These are phyloP conservation scores for Bryoglossum gracile DNA, from an alignment of 495 filamentous ascomycete species.

Conservation along the genomic window DNA sequence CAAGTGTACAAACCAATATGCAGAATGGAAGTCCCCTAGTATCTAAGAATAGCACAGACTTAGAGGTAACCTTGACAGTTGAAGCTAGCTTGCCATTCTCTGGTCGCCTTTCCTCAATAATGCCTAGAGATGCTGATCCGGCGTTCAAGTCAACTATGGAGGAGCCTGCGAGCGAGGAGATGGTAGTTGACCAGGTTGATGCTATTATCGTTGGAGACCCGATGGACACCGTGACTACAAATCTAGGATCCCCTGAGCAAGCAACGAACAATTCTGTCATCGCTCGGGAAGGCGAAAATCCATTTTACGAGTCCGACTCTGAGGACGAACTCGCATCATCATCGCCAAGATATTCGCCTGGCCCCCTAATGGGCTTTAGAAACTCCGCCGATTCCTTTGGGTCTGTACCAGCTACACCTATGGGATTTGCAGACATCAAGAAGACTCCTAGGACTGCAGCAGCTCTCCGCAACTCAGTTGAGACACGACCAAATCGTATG, in stretches of 20 bases:
- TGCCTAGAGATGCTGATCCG: conserved; percentile 42
- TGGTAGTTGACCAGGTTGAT: conserved; percentile 29
- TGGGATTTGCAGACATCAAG: conserved; percentile 3
- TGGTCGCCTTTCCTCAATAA: conserved; percentile 43
- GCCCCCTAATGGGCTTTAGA: conserved; percentile 10
- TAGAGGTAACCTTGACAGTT: background rate
- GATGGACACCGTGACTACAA: conserved; percentile 22
- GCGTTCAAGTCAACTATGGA: conserved; percentile 22
- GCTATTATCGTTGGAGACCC: conserved; percentile 12
- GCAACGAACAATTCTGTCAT: conserved; percentile 26
- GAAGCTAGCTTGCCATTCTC: conserved; percentile 30
- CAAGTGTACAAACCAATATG: background rate
- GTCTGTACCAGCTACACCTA: conserved; percentile 14
- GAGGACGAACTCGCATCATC: conserved; percentile 45
- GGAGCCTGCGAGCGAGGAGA: conserved; percentile 21
- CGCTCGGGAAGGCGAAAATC: conserved; percentile 31
- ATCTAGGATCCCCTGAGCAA: conserved; percentile 28
- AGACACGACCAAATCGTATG: background rate
- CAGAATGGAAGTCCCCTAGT: conserved; percentile 5
- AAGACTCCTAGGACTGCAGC: conserved; percentile 20
- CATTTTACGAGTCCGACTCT: conserved; percentile 41
- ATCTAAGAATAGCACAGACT: background rate
- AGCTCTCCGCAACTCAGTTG: too few species aligned
- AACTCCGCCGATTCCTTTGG: conserved; percentile 7
- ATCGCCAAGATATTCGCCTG: conserved; percentile 14